Evolutionary conservation across 352 stramenopile genomes (phyloP).

Genomic region (Phytopythium mirpurense): DNA sequence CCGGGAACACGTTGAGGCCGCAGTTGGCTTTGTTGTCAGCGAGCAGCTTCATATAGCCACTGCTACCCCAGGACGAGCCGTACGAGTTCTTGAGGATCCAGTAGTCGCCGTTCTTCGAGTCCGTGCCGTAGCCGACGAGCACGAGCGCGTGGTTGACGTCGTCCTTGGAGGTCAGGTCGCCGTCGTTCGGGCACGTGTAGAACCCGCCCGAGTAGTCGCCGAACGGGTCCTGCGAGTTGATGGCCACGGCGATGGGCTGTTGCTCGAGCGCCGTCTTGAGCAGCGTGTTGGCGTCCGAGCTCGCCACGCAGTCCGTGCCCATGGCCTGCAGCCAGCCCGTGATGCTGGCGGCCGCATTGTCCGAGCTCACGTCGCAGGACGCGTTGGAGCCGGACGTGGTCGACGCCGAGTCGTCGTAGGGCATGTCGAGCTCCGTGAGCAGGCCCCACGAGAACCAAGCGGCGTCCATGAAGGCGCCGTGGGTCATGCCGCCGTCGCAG

Average conservation of each 20-base stretch:
- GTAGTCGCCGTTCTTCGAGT: slow-evolving; percentile 51
- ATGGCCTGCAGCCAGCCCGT: slow-evolving; percentile 63
- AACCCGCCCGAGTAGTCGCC: slow-evolving; percentile 63
- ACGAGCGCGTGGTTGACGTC: slow-evolving; percentile 73
- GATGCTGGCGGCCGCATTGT: slow-evolving; percentile 68
- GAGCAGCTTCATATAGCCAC: slow-evolving; percentile 60
- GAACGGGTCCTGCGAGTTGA: slow-evolving; percentile 71
- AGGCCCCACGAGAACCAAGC: slow-evolving; percentile 57
- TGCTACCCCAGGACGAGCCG: slow-evolving; percentile 56
- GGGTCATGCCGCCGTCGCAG: slow-evolving; percentile 80
- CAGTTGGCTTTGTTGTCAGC: slow-evolving; percentile 73
- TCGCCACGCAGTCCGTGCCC: slow-evolving; percentile 45
- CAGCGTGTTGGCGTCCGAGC: slow-evolving; percentile 42
- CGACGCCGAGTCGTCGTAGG: slow-evolving; percentile 47
- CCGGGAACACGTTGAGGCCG: slow-evolving; percentile 73
- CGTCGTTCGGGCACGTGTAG: slow-evolving; percentile 67
- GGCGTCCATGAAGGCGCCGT: slow-evolving; percentile 72
- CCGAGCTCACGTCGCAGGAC: slow-evolving; percentile 24
- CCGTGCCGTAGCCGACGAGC: slow-evolving; percentile 71
- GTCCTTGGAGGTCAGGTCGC: slow-evolving; percentile 51
- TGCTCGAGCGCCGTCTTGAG: slow-evolving; percentile 47
- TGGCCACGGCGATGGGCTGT: slow-evolving; percentile 69
- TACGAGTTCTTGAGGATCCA: slow-evolving; percentile 86
- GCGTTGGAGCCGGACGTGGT: slow-evolving; percentile 19
- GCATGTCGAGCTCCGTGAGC: slow-evolving; percentile 63